Conservation (phyloP, 176 grass and related monocot genomes). For the Cenchrus purpureus region DNA sequence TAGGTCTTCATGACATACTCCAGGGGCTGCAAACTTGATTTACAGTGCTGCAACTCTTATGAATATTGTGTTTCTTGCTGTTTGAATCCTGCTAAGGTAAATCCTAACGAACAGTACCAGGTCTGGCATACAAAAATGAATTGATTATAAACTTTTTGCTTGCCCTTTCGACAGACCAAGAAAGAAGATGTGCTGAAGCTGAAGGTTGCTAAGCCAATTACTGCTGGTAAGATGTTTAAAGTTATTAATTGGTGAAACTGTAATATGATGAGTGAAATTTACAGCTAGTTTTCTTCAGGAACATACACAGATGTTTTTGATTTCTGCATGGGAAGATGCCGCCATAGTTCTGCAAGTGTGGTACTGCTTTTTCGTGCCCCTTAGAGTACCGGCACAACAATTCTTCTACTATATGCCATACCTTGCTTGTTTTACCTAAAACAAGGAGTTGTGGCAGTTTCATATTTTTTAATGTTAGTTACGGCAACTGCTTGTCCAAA, state of each 20-base stretch:
- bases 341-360: constrained; percentile 91
- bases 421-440: constrained; percentile 19
- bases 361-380: constrained; percentile 34
- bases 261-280: constrained; percentile 26
- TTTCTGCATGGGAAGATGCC: constrained; percentile 90
- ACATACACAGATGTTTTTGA: constrained; percentile 73
- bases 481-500: constrained; percentile 6
- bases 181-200: constrained; percentile 68
- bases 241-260: not conserved
- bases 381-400: not conserved
- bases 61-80: constrained; percentile 99
- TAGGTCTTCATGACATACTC: constrained; percentile 23
- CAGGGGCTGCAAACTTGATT: constrained; percentile 83
- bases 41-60: constrained; percentile 85
- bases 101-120: constrained; percentile 18
- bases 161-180: constrained; percentile 56
- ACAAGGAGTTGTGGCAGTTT: not conserved
- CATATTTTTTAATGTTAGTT: constrained; percentile 7
- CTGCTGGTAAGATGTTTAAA: constrained; percentile 67
- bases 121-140: constrained; percentile 17
- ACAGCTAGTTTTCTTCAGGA: constrained; percentile 47
- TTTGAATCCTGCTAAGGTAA: constrained; percentile 83
- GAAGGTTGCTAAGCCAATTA: constrained; percentile 82
- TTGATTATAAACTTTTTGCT: constrained; percentile 14
- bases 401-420: constrained; percentile 1